Evolutionary conservation across 139 green algal species (phyloP), one percentile per base, ranked within the genome.

Genomic region (Mesotaenium endlicherianum): DNA sequence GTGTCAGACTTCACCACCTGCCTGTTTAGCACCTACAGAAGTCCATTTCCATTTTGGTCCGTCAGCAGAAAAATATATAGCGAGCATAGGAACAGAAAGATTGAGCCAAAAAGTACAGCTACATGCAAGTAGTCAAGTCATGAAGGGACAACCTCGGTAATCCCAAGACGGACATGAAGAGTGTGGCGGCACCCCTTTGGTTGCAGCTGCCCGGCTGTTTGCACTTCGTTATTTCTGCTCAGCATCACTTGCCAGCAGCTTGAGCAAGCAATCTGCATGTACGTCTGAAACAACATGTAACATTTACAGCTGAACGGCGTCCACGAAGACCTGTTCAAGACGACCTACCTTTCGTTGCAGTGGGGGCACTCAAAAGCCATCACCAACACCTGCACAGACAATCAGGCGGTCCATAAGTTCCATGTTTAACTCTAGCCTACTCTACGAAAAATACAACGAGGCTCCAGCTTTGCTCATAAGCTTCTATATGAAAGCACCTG

Each of bases 1-100:
- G 49, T 77, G 70, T 94, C 91, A 2, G 87, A 83, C 64, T 94
- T 94, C 14, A 94, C 90, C 20, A 94, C 81, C 59, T 93, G 92
- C n/a, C 90, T 45, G 26, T 85, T 88, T 40, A 91, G 82, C 14
- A 75, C 57, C 36, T 87, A n/a, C n/a, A n/a, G n/a, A n/a, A n/a
- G 47, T 3, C 41, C 17, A 16, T 34, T 68, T n/a, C n/a, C n/a
- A n/a, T n/a, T n/a, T n/a, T n/a, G n/a, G n/a, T n/a, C n/a, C n/a
- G n/a, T n/a, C n/a, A n/a, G n/a, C n/a, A n/a, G n/a, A n/a, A n/a
- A n/a, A n/a, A n/a, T n/a, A n/a, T n/a, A n/a, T n/a, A n/a, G n/a
- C n/a, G n/a, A n/a, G n/a, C n/a, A n/a, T n/a, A n/a, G n/a, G n/a
- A n/a, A n/a, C n/a, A n/a, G n/a, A n/a, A n/a, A n/a, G n/a, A n/a